Evolutionary conservation across 2,329 filamentous ascomycete genomes (phyloP).

Genomic region (Penicillium expansum): DNA sequence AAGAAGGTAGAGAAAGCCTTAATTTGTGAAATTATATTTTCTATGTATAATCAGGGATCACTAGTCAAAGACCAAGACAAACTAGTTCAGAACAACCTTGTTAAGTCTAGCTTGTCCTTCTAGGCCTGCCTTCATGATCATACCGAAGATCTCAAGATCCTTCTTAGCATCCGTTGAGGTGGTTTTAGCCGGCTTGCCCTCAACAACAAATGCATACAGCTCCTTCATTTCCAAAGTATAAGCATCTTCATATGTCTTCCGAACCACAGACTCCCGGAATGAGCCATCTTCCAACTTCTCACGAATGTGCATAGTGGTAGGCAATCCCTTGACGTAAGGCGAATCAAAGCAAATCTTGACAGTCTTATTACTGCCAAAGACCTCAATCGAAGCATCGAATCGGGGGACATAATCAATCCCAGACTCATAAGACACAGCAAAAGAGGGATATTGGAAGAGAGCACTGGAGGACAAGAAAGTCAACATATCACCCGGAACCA

Average conservation of each 20-base stretch:
- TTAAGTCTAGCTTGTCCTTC: constrained; percentile 20
- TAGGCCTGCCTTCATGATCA: constrained; percentile 40
- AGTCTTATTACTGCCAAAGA: constrained; percentile 54
- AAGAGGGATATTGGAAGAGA: constrained; percentile 38
- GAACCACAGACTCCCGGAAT: constrained; percentile 41
- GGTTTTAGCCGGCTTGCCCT: constrained; percentile 44
- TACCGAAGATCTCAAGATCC: constrained; percentile 42
- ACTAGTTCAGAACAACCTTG: not conserved
- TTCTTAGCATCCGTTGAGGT: constrained; percentile 42
- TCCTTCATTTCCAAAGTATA: constrained; percentile 46
- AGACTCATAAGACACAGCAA: constrained; percentile 57
- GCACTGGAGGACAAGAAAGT: constrained; percentile 28
- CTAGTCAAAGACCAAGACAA: not conserved
- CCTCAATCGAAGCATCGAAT: constrained; percentile 33
- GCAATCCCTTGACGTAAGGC: constrained; percentile 59
- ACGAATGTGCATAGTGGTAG: constrained; percentile 49
- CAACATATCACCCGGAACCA: not conserved
- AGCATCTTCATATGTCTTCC: constrained; percentile 50
- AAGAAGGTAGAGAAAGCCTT: no score
- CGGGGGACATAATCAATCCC: constrained; percentile 52
- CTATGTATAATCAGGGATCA: no score
- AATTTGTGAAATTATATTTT: no score
- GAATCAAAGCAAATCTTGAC: constrained; percentile 56
- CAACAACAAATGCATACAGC: constrained; percentile 38
- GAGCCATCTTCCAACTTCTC: constrained; percentile 41